Percentiles rank a stretch among this genome's conserved stretches.
Conservation (phyloP, 352 stramenopile genomes). For the Salisapilia sapeloensis region DNA sequence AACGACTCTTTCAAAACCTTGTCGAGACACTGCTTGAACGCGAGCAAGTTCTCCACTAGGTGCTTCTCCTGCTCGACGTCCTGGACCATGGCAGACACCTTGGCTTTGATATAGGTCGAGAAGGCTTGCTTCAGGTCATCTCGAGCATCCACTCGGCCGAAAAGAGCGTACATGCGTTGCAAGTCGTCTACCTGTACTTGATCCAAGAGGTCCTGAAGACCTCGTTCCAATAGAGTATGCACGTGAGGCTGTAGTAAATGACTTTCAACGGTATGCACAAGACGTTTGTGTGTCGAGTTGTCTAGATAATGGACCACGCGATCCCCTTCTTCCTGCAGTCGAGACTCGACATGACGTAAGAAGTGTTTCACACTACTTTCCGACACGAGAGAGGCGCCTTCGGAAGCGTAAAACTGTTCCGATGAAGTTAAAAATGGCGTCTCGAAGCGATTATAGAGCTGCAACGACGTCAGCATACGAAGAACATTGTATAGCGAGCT, state of each 20-base stretch:
- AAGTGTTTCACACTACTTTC: conserved; percentile 66
- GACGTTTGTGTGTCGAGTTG: conserved; percentile 49
- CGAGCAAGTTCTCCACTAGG: conserved; percentile 82
- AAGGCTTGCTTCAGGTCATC: conserved; percentile 49
- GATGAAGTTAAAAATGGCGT: conserved; percentile 73
- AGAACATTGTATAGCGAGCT: conserved; percentile 67
- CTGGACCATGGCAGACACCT: conserved; percentile 56
- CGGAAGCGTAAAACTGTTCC: conserved; percentile 69
- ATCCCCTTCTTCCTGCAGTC: conserved; percentile 66
- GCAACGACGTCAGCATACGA: conserved; percentile 69
- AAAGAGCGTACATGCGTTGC: conserved; percentile 76
- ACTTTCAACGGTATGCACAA: conserved; percentile 54
- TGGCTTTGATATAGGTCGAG: conserved; percentile 56
- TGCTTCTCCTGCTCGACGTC: conserved; percentile 73
- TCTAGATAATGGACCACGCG: conserved; percentile 64
- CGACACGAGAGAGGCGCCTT: conserved; percentile 49
- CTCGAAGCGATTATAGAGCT: conserved; percentile 82
- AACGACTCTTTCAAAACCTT: conserved; percentile 60
- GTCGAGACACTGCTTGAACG: conserved; percentile 75
- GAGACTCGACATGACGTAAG: conserved; percentile 74
- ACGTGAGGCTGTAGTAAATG: conserved; percentile 78
- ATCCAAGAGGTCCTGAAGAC: conserved; percentile 80
- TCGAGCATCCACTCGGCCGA: conserved; percentile 50
- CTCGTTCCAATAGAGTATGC: conserved; percentile 58
- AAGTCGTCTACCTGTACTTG: conserved; percentile 66